These are phyloP conservation scores for Pseudocercospora fuligena DNA, from an alignment of 2,329 filamentous ascomycete genomes.

Conservation along the genomic window DNA sequence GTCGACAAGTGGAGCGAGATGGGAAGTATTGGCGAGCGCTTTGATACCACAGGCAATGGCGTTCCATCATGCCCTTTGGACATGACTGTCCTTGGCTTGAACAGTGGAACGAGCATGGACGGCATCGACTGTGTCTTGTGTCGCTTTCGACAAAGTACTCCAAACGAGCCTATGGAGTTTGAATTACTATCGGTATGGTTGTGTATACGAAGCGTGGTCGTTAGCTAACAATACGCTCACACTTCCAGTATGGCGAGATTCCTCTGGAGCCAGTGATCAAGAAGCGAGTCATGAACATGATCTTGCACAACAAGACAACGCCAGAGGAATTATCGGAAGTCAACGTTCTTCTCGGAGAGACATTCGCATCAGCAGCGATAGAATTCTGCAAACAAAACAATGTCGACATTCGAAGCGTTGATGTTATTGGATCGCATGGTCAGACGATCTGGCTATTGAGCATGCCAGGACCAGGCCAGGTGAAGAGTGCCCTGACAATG, in stretches of 20 bases:
- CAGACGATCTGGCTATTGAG: conserved; percentile 63
- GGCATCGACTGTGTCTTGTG: conserved; percentile 65
- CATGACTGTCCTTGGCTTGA: conserved; percentile 60
- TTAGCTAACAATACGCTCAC: neutral
- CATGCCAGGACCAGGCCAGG: conserved; percentile 56
- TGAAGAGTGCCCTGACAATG: conserved; percentile 59
- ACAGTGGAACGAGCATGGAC: conserved; percentile 61
- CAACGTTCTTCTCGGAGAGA: conserved; percentile 62
- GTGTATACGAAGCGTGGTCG: neutral
- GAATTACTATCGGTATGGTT: conserved; percentile 48
- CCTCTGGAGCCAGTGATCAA: conserved; percentile 60
- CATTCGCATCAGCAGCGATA: conserved; percentile 59
- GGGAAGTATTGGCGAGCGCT: neutral
- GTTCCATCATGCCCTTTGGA: conserved; percentile 44
- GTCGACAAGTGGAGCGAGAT: neutral
- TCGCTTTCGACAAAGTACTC: conserved; percentile 59
- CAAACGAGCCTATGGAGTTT: conserved; percentile 60
- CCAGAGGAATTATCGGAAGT: conserved; percentile 61
- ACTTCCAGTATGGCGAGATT: conserved; percentile 58
- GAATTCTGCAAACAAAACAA: conserved; percentile 56
- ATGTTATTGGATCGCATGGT: conserved; percentile 62
- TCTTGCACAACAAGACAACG: conserved; percentile 59
- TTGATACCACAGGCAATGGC: neutral
- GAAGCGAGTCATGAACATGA: conserved; percentile 62
- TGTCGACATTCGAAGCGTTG: conserved; percentile 44